Evolutionary conservation across 768 basidiomycete species (phyloP), one percentile per base, ranked within the genome.

Genomic region (Auriculariales sp.): DNA sequence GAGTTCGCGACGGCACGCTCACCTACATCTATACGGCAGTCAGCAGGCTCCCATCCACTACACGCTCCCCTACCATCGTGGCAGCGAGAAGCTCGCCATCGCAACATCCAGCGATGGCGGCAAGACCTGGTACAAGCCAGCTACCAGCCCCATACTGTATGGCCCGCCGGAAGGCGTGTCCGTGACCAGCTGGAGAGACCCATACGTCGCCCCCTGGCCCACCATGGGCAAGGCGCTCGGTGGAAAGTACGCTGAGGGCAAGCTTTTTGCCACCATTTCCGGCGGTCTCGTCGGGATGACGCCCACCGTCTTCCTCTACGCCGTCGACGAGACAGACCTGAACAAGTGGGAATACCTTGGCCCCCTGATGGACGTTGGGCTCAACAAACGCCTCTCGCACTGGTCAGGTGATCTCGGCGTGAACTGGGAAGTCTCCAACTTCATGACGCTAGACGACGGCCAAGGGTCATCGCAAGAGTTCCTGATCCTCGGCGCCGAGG

Each of bases 381-480:
- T 30, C 28, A 31, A 15, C 29, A 7, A 12, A 5, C 29, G 22
- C 9, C 4, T 30, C 4, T 30, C 47, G 15, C 14, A 17, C 14
- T 48, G 47, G 47, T 29, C 47, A 6, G 47, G 47, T n/a, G 47
- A 48, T 25, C 9, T 48, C 15, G 47, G 47, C 29, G n/a, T n/a
- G 47, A 48, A 48, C 30, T 48, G 47, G 47, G 47, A 48, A 32
- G 47, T 48, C 4, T 28, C 17, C 28, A 48, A 48, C 29, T 48
- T 48, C 29, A 28, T 48, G 12, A 15, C 47, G 3, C 47, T 32
- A 7, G 15, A 15, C 31, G 31, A 32, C 15, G 31, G 28, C 17
- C 6, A 31, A 4, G 27, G 7, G 29, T 17, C 47, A 17, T n/a
- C 28, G 47, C 31, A 31, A 30, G 31, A 32, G 14, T 31, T 48